Conservation (phyloP, 208 protist genomes). For the Acanthamoeba lugdunensis region DNA sequence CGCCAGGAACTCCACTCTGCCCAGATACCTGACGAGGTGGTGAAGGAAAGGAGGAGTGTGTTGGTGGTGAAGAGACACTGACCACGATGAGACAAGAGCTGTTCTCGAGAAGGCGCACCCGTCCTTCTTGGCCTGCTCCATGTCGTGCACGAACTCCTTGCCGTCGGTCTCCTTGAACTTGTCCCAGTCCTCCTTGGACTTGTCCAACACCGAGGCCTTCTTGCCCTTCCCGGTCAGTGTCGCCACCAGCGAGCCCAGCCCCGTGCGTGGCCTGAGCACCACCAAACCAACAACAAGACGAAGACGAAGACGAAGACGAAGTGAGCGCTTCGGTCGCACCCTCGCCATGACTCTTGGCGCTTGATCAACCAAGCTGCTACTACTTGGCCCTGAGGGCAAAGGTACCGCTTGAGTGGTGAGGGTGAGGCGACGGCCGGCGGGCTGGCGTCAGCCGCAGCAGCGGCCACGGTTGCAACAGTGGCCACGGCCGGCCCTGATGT, state of each 20-base stretch:
- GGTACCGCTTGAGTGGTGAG: slow-evolving; percentile 20
- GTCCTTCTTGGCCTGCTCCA: slow-evolving; percentile 66
- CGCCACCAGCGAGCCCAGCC: slow-evolving; percentile 46
- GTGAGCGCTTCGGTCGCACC: no score
- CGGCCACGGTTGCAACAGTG: not conserved
- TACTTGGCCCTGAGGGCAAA: not conserved
- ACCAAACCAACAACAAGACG: no score
- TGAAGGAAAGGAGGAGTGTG: no score
- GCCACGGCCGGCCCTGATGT: not conserved
- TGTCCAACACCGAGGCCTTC: slow-evolving; percentile 52
- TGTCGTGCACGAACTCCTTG: slow-evolving; percentile 66
- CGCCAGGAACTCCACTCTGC: slow-evolving; percentile 46
- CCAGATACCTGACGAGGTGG: not conserved
- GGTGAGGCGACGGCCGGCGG: not conserved
- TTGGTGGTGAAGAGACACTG: no score
- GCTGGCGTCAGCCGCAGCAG: no score
- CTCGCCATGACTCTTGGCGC: no score
- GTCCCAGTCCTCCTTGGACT: slow-evolving; percentile 44
- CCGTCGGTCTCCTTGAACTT: slow-evolving; percentile 69
- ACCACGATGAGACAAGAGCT: no score
- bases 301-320: no score
- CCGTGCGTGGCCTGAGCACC: not conserved
- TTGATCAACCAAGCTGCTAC: not conserved
- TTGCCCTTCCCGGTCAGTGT: slow-evolving; percentile 51
- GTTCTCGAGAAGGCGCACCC: not conserved